phyloP scores from a whole-genome alignment of 176 grass and related monocot genomes.

The Zea luxurians region DNA sequence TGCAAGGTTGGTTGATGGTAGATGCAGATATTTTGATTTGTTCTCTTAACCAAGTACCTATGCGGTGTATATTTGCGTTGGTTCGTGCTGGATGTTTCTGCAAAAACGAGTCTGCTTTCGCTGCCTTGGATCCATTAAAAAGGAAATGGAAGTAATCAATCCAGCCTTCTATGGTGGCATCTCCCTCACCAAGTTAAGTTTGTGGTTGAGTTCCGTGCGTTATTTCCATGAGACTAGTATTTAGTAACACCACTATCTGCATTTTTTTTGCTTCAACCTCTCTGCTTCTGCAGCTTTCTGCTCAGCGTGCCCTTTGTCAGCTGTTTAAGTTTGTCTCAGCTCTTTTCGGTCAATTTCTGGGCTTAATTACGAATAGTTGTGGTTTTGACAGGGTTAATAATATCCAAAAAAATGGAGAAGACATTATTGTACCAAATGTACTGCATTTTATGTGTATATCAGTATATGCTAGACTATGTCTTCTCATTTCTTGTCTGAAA shows the following conservation, averaged over 20 bases:
- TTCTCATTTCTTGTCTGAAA: not conserved
- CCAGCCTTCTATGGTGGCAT: not conserved
- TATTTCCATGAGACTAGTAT: not conserved
- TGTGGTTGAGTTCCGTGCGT: not conserved
- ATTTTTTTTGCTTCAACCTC: not conserved
- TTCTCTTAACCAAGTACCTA: not conserved
- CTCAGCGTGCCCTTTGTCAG: not conserved
- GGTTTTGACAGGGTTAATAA: not conserved
- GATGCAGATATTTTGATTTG: not conserved
- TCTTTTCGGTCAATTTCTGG: not conserved
- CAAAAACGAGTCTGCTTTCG: not conserved
- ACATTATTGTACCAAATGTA: not conserved
- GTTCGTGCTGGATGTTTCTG: not conserved
- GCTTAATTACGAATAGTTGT: not conserved
- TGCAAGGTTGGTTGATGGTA: not conserved
- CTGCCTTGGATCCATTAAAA: not conserved
- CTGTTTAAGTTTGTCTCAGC: not conserved
- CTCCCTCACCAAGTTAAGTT: not conserved
- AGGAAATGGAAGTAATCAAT: not conserved
- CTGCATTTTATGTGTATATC: not conserved
- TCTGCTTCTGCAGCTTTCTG: not conserved
- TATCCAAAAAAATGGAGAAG: not conserved
- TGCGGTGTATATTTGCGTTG: not conserved
- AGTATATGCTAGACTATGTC: not conserved
- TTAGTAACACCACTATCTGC: not conserved